A percentile compares a stretch with the other conserved stretches of the same genome.
Conservation (phyloP, 208 protist species). For the Angomonas ambiguus region DNA sequence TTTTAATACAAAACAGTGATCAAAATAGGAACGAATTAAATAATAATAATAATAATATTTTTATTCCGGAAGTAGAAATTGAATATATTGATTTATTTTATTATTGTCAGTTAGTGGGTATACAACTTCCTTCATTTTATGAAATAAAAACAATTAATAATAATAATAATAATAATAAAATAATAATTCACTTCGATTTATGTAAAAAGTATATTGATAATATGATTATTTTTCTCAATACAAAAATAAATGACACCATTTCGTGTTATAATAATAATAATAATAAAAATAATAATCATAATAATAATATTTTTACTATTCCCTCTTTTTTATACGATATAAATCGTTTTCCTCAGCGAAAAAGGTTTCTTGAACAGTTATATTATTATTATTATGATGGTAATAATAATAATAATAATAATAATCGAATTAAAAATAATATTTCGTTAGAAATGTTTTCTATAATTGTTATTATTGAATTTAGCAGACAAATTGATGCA, state of each 20-base stretch:
- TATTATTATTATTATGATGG: background rate
- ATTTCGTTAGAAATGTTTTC: background rate
- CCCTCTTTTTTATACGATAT: no score
- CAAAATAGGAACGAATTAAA: no score
- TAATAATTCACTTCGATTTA: background rate
- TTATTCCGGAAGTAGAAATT: background rate
- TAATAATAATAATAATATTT: background rate
- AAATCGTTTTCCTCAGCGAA: no score
- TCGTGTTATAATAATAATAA: background rate
- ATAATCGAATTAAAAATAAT: background rate
- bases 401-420: background rate
- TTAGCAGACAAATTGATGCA: background rate
- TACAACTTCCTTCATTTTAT: background rate
- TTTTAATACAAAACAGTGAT: background rate
- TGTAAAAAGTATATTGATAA: background rate
- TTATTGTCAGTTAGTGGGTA: background rate
- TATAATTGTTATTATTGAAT: background rate
- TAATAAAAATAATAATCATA: background rate
- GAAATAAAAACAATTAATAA: background rate
- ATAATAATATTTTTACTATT: no score
- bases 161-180: conserved; percentile 1
- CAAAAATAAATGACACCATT: background rate
- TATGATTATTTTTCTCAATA: background rate
- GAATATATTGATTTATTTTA: background rate
- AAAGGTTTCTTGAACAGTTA: background rate